Base-by-base conservation (phyloP, 1,284 basidiomycete genomes). In the Cystobasidiaceae sp. region DNA sequence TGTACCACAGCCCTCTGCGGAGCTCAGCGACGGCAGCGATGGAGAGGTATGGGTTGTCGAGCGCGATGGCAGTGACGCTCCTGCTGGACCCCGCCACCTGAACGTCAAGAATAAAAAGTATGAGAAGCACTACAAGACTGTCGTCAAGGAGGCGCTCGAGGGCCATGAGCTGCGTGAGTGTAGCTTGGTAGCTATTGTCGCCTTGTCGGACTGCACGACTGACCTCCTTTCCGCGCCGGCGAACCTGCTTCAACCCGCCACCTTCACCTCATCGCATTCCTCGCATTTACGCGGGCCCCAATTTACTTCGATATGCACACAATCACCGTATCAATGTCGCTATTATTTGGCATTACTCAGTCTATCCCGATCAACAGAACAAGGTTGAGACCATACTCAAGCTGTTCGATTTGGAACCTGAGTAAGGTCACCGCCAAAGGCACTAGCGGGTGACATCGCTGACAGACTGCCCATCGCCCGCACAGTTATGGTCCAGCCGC, bases 371-470 rank as follows among this genome's bases (percentile, higher is more conserved):
- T 13, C 60, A 64, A 13, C 58, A 63, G 39, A 56, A 60, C 41
- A 49, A 61, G 30, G 28, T 64, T 1, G 66, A 67, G 9, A 45
- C 52, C 45, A 67, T 67, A 15, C 54, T 67, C 21, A 55, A 52
- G 51, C 51, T 63, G 6, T 67, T 67, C 41, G 66, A 67, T 34
- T 37, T 67, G 25, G 55, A 58, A 7, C 54, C 66, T 3, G 60
- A 67, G 51, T 67, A 19, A 28, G 66, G n/a, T n/a, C n/a, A n/a
- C n/a, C n/a, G n/a, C n/a, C n/a, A n/a, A n/a, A n/a, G n/a, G n/a
- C n/a, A n/a, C n/a, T n/a, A n/a, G n/a, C n/a, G n/a, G n/a, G n/a
- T n/a, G n/a, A n/a, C n/a, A n/a, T n/a, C n/a, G n/a, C n/a, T n/a
- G n/a, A n/a, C n/a, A n/a, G n/a, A n/a, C n/a, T 34, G 3, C 21